These are phyloP conservation scores for Aspergillus heteromorphus DNA, from an alignment of 495 filamentous ascomycete species.

Conservation along the genomic window DNA sequence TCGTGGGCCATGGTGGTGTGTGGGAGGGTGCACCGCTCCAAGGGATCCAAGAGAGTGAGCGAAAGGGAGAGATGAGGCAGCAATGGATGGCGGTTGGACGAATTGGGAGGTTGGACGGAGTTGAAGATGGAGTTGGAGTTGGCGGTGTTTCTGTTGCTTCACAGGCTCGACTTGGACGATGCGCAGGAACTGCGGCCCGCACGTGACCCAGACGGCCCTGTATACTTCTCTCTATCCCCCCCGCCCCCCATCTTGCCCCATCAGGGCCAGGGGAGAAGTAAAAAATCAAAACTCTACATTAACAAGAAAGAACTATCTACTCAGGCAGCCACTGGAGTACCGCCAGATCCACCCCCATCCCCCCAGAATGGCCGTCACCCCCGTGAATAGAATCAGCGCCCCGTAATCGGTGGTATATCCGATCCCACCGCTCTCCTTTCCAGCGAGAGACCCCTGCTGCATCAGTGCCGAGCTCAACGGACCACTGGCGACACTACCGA, in stretches of 20 bases:
- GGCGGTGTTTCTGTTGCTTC: not conserved
- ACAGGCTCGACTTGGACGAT: not conserved
- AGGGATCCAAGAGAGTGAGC: not conserved
- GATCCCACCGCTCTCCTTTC: constrained; percentile 7
- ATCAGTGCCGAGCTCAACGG: constrained; percentile 56
- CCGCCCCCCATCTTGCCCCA: too few relatives aligned
- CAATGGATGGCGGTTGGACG: not conserved
- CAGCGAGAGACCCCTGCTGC: constrained; percentile 23
- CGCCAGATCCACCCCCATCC: constrained; percentile 36
- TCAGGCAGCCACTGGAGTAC: not conserved
- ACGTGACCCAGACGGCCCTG: not conserved
- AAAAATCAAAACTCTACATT: not conserved
- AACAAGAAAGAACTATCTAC: not conserved
- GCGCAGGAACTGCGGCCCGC: not conserved
- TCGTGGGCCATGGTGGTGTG: constrained; percentile 23
- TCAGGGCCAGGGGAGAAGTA: too few relatives aligned
- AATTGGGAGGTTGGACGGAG: too few relatives aligned
- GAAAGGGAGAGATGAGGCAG: not conserved
- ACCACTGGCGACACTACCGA: constrained; percentile 59
- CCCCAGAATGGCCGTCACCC: constrained; percentile 33
- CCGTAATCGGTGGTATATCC: constrained; percentile 40
- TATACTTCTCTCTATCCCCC: not conserved
- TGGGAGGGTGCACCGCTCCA: not conserved
- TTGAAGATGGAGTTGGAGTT: too few relatives aligned
- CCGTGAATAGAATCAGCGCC: constrained; percentile 43